Base-by-base conservation (phyloP, 331 rosid species). In the Phaseolus coccineus region DNA sequence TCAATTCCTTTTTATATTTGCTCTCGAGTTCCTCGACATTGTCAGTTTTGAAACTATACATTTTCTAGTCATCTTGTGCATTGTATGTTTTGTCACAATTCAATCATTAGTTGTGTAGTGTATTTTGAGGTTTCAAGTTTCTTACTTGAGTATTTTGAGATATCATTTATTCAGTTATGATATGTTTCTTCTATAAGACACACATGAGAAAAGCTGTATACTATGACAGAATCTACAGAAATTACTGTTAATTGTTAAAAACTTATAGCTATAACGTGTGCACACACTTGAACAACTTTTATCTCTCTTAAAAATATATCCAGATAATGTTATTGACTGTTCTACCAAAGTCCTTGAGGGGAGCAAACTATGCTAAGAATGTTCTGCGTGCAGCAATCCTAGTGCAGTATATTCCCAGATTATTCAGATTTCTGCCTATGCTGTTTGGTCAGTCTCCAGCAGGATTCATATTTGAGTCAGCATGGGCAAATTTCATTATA, bases 391-490 rank as follows among this genome's bases (percentile, higher is more conserved):
- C 69, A 61, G 87, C 91, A 2, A 57, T 93, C 77, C 89, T 88
- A 52, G 83, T 80, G 63, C 97, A 91, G 79, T 93, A 85, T 69
- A 25, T 85, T 33, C 94, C 96, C 75, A 93, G 90, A 72, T 81
- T 91, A 84, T 88, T 5, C 74, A 87, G 97, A 83, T 87, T 85
- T 87, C 80, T 89, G 44, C 91, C 96, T 57, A 73, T 91, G 65
- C 84, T 93, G 40, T 75, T 77, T 79, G 92, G 92, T 50, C 97
- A 89, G 73, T 82, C 96, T 80, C 84, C 94, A 69, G 83, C 83
- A 39, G 96, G 96, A 85, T 83, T 93, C 82, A 84, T 88, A 71
- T 89, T 93, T 73, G 96, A 93, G 88, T 88, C 96, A 25, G 93
- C 94, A 11, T 91, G 93, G 90, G 89, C 86, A 28, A 93, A 89